Base-by-base conservation (phyloP, 2,329 filamentous ascomycete genomes). In the Magnaporthiopsis rhizophila region DNA sequence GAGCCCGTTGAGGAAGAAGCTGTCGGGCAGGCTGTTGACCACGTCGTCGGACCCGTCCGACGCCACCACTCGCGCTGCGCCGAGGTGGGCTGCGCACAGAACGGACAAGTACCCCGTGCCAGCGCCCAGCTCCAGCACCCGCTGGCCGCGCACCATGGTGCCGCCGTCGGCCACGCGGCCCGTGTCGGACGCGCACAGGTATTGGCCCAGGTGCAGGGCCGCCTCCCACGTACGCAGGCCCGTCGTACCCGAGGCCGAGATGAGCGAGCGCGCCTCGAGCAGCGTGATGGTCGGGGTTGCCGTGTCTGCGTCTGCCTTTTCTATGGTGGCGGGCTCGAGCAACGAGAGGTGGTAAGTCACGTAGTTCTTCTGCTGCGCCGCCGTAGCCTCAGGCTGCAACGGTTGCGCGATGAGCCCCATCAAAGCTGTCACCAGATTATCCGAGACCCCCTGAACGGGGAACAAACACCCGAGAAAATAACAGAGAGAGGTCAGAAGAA, bases 201-300 rank as follows among this genome's bases (percentile, higher is more conserved):
- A 92, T 59, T 87, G 82, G 1, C 88, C 89, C 0, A 94, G 79
- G 69, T 92, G 88, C 11, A 94, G 77, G 1, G 89, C 86, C 0
- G 90, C 90, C 73, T 94, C 91, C 91, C 90, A 95, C 0, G 91
- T 94, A 45, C 90, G 83, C 30, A 90, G 80, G 1, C 90, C 90
- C 0, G 90, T 94, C 0, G 89, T 92, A 1, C 89, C 89, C 0
- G 81, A 82, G 2, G 87, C 87, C 1, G 89, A 86, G 61, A 94
- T 84, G 34, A 93, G 80, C 36, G 83, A 82, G 3, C 86, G 84
- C 38, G 87, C 86, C 75, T 93, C 90, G 18, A 90, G 80, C 1
- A 92, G 77, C 0, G 86, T 89, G 65, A 92, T 82, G 72, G 66
- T 59, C 5, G 28, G 26, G 58, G 68, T 62, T 61, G 32, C 21